Base-by-base conservation (phyloP, 768 basidiomycete species). In the Pleurotus citrinopileatus region DNA sequence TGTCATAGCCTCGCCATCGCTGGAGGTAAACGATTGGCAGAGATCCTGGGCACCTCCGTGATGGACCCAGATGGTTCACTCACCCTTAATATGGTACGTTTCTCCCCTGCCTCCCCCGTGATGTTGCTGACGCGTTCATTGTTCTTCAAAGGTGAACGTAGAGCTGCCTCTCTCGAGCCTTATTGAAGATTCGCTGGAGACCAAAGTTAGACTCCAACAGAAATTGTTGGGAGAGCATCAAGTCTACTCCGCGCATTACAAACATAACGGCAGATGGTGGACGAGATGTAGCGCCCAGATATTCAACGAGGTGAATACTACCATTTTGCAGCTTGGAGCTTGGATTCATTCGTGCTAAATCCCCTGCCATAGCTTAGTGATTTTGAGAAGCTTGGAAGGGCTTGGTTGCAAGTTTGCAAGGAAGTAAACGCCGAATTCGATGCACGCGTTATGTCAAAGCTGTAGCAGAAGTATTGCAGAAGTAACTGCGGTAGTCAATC, bases 71-170 rank as follows among this genome's bases (percentile, higher is more conserved):
- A 72, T 1, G 77, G 77, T 12, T 48, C 53, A 7, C 68, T 91
- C 23, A 90, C 89, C 0, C 68, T 84, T 13, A 84, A 80, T 59
- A 93, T 95, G 91, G 91, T 89, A 29, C 7, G 62, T 56, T 20
- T n/a, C n/a, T 3, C 52, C 20, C 13, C 9, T n/a, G 19, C 36
- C 28, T 23, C 22, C 23, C 45, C 17, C 44, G 3, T 17, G n/a
- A 23, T 23, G n/a, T 15, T 26, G 36, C 26, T 19, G 25, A 40
- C 26, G 9, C n/a, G 25, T 26, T 25, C 29, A n/a, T 17, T 32
- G 9, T 19, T 34, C 7, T 28, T 6, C 29, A 3, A 32, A 77
- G 75, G 70, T 71, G 8, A 75, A 77, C 56, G 73, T 78, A 0
- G 69, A 69, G 37, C 61, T 78, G 2, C 77, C 77, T 0, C 62